Evolutionary conservation across 202 grass and related monocot species (phyloP).

Genomic region (Hordeum pubiflorum): DNA sequence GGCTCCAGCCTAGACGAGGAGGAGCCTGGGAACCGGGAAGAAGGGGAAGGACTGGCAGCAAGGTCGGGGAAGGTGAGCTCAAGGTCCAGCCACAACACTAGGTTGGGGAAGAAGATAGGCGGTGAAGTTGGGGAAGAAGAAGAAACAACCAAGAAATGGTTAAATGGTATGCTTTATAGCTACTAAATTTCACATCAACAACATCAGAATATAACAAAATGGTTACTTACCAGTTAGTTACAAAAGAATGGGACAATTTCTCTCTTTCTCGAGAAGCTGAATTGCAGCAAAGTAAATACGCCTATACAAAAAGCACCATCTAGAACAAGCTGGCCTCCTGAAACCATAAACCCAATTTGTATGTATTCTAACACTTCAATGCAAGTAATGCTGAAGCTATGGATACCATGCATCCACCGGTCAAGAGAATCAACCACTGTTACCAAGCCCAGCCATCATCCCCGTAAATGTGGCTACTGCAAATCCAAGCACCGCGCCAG

Average conservation of each 20-base stretch:
- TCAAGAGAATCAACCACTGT: constrained; percentile 29
- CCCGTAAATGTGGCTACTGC: constrained; percentile 51
- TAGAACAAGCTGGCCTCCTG: background rate
- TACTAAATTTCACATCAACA: background rate
- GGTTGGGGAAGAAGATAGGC: too few species aligned
- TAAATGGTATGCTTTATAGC: background rate
- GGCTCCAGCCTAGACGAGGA: too few species aligned
- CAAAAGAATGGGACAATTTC: constrained; percentile 35
- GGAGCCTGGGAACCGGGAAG: too few species aligned
- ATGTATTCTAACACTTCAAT: constrained; percentile 33
- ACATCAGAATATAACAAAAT: constrained; percentile 4
- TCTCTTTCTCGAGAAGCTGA: background rate
- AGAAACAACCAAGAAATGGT: background rate
- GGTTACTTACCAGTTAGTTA: constrained; percentile 17
- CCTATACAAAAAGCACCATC: constrained; percentile 22
- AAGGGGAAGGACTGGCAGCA: too few species aligned
- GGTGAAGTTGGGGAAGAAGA: too few species aligned
- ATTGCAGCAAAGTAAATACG: constrained; percentile 5
- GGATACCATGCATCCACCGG: background rate
- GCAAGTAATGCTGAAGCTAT: constrained; percentile 13
- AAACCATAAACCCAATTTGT: constrained; percentile 28
- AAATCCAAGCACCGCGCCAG: constrained; percentile 68
- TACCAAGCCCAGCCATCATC: constrained; percentile 50
- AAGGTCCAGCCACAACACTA: too few species aligned
- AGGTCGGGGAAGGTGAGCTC: too few species aligned